A percentile compares a stretch with the other conserved stretches of the same genome.
Conservation (phyloP, 306 rosid genomes). For the Dryas drummondii region DNA sequence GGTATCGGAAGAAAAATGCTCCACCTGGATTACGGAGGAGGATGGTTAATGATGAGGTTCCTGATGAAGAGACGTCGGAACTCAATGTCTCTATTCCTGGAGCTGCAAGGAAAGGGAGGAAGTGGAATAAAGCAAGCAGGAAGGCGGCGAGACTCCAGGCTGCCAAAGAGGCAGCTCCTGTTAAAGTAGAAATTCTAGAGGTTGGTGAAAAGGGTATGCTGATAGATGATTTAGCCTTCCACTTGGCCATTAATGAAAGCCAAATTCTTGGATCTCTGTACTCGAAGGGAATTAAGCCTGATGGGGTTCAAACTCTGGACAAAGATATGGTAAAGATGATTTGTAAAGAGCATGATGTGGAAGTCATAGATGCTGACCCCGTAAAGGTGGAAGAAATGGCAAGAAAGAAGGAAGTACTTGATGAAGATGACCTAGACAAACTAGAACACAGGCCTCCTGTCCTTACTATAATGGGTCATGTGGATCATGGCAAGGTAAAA, state of each 20-base stretch:
- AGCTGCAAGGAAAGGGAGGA: slow-evolving; percentile 83
- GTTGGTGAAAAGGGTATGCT: slow-evolving; percentile 78
- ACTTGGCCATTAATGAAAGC: slow-evolving; percentile 73
- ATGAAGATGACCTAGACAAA: slow-evolving; percentile 76
- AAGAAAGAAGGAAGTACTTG: slow-evolving; percentile 66
- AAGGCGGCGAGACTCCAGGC: slow-evolving; percentile 96
- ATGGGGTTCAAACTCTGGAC: slow-evolving; percentile 91
- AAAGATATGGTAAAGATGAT: slow-evolving; percentile 93
- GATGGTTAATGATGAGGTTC: slow-evolving; percentile 38
- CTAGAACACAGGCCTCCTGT: slow-evolving; percentile 94
- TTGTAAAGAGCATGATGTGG: slow-evolving; percentile 81
- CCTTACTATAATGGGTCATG: slow-evolving; percentile 97
- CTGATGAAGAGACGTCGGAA: slow-evolving; percentile 66
- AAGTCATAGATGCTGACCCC: slow-evolving; percentile 76
- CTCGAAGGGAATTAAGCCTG: slow-evolving; percentile 89
- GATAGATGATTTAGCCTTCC: slow-evolving; percentile 78
- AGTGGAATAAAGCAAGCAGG: slow-evolving; percentile 97
- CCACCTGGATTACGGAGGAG: slow-evolving; percentile 68
- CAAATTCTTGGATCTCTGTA: slow-evolving; percentile 88
- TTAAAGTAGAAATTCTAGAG: slow-evolving; percentile 93
- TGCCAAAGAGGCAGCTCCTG: slow-evolving; percentile 97
- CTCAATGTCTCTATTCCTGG: slow-evolving; percentile 73
- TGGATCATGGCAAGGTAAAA: slow-evolving; percentile 94
- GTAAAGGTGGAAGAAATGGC: slow-evolving; percentile 73
- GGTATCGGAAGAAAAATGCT: slow-evolving; percentile 63